phyloP scores from a whole-genome alignment of 306 rosid species.

The Adenanthera pavonina region DNA sequence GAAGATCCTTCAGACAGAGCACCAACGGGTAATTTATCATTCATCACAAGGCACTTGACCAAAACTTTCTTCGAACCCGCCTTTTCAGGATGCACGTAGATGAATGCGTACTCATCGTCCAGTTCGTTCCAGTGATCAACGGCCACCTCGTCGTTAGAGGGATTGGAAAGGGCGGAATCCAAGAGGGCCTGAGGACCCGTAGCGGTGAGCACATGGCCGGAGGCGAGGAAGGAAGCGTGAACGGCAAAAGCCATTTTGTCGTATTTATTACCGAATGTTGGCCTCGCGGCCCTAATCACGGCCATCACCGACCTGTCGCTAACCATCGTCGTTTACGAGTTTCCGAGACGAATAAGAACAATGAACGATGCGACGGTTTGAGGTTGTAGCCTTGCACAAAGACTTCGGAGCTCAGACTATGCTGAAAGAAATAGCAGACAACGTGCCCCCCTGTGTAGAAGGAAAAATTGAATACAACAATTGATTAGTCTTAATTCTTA shows the following conservation, averaged over 20 bases:
- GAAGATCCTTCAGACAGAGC: constrained; percentile 61
- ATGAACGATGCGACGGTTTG: background rate
- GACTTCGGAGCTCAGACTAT: no score
- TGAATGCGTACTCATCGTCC: constrained; percentile 80
- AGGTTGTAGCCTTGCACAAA: no score
- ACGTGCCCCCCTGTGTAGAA: no score
- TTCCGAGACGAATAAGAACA: background rate
- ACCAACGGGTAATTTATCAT: constrained; percentile 63
- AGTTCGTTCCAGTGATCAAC: constrained; percentile 82
- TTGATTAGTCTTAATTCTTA: no score
- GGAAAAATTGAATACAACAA: no score
- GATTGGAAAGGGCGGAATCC: constrained; percentile 55
- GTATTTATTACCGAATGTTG: constrained; percentile 67
- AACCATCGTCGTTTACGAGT: constrained; percentile 49
- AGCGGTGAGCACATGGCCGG: constrained; percentile 62
- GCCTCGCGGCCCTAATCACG: constrained; percentile 85
- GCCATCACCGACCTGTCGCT: constrained; percentile 71
- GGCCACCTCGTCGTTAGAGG: constrained; percentile 74
- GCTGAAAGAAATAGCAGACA: no score
- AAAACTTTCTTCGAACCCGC: constrained; percentile 62
- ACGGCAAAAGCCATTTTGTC: constrained; percentile 84
- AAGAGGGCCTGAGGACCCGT: constrained; percentile 67
- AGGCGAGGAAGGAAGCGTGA: constrained; percentile 71
- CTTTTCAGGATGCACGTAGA: constrained; percentile 69
- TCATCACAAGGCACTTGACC: constrained; percentile 83